Percentiles rank a stretch among this genome's conserved stretches.
These are phyloP conservation scores for Fusarium burgessii DNA, from an alignment of 2,329 filamentous ascomycete genomes.

Conservation along the genomic window DNA sequence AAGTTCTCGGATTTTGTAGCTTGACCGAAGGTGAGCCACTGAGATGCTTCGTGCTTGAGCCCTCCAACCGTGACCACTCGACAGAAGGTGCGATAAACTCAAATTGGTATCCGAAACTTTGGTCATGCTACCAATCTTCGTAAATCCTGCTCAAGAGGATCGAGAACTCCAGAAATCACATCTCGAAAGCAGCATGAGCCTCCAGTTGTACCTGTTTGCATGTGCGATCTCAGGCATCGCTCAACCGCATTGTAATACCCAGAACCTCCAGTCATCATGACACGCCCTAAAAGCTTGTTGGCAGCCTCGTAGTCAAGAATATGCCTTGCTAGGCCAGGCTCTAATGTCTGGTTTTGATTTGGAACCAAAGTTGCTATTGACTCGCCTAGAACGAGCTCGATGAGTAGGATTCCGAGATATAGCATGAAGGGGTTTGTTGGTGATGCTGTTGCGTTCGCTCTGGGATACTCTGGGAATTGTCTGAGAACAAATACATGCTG, in stretches of 20 bases:
- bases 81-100: rapidly evolving
- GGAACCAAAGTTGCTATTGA: too few species aligned
- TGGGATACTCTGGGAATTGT: neutral
- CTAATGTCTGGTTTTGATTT: too few species aligned
- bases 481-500: neutral
- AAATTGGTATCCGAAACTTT: neutral
- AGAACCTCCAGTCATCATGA: neutral
- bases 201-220: neutral
- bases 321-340: rapidly evolving
- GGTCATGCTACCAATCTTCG: neutral
- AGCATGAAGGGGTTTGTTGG: neutral
- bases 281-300: neutral
- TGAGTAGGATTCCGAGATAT: conserved; percentile 1
- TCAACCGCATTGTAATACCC: conserved; percentile 4
- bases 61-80: neutral
- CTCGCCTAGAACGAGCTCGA: neutral
- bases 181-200: neutral
- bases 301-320: neutral
- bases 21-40: neutral
- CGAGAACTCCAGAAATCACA: neutral
- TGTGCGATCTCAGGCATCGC: neutral
- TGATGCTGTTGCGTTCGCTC: rapidly evolving
- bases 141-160: neutral
- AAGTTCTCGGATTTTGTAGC: rapidly evolving
- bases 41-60: rapidly evolving